phyloP scores from a whole-genome alignment of 305 asterid species.

The Petunia hybrid region DNA sequence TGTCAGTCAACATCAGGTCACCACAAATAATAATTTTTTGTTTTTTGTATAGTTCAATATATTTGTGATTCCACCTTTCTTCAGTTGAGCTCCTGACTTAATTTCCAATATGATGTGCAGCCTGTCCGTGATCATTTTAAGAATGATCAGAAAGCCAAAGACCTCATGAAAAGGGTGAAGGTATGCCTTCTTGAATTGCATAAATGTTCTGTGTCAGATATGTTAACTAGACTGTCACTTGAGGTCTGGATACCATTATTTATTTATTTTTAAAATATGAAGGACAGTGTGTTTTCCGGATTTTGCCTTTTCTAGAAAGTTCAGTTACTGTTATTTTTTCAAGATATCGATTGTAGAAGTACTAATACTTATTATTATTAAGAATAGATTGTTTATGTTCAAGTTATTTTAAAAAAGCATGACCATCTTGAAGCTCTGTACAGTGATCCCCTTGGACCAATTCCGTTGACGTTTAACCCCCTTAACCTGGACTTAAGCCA shows the following conservation, averaged over 20 bases:
- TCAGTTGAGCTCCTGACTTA: constrained; percentile 22
- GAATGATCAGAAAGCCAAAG: constrained; percentile 71
- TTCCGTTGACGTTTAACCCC: not conserved
- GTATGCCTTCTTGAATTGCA: constrained; percentile 45
- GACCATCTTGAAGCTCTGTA: not conserved
- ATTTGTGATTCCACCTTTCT: constrained; percentile 32
- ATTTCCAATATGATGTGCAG: constrained; percentile 48
- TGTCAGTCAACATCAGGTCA: not conserved
- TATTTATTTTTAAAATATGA: not conserved
- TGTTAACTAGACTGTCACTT: not conserved
- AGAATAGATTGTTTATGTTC: not conserved
- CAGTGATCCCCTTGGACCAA: too few species aligned
- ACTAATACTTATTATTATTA: not conserved
- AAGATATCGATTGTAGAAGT: not conserved
- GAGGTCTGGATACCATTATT: not conserved
- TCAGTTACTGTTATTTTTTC: not conserved
- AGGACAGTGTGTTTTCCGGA: not conserved
- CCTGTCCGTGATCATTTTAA: constrained; percentile 90
- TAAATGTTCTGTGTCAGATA: constrained; percentile 20
- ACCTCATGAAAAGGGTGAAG: constrained; percentile 77
- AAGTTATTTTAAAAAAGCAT: not conserved
- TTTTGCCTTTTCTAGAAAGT: not conserved
- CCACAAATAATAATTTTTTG: not conserved
- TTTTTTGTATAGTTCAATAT: constrained; percentile 14
- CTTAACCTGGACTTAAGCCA: constrained; percentile 9